A percentile compares a stretch with the other conserved stretches of the same genome.
phyloP scores from a whole-genome alignment of 768 basidiomycete species.

The Ramaria sp. region DNA sequence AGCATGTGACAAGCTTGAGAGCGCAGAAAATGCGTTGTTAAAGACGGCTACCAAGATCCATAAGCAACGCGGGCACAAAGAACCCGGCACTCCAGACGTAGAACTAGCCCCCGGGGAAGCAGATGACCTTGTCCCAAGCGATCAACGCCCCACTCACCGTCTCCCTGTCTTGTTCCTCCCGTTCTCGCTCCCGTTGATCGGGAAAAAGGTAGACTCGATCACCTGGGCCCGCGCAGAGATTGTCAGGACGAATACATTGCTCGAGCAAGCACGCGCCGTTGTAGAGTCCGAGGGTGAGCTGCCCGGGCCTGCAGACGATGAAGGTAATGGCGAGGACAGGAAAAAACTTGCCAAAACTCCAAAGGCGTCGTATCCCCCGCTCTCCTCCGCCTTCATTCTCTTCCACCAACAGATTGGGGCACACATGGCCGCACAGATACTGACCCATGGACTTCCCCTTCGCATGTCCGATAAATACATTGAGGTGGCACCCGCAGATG shows the following conservation, averaged over 20 bases:
- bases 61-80: slow-evolving; percentile 37
- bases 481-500: slow-evolving; percentile 79
- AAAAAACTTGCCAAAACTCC: not conserved
- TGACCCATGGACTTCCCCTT: slow-evolving; percentile 76
- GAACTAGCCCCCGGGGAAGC: slow-evolving; percentile 18
- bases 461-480: slow-evolving; percentile 67
- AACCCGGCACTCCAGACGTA: too few relatives aligned
- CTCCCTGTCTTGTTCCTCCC: slow-evolving; percentile 45
- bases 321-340: slow-evolving; percentile 14
- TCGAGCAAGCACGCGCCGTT: slow-evolving; percentile 39
- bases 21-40: slow-evolving; percentile 71
- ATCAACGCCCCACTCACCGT: slow-evolving; percentile 71
- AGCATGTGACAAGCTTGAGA: slow-evolving; percentile 74
- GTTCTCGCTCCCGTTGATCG: slow-evolving; percentile 53
- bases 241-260: slow-evolving; percentile 34
- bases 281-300: slow-evolving; percentile 10
- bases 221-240: slow-evolving; percentile 83
- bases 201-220: slow-evolving; percentile 88
- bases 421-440: slow-evolving; percentile 69
- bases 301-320: slow-evolving; percentile 10
- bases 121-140: slow-evolving; percentile 51
- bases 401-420: slow-evolving; percentile 92
- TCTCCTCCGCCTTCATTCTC: slow-evolving; percentile 75
- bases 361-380: slow-evolving; percentile 37
- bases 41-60: slow-evolving; percentile 66